Conservation (phyloP, 345 rosid species). For the Brassica napus region Da-Ae NC_063436.1:4264501-4265000, state of each 20-base stretch:
- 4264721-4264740: background rate
- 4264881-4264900: conserved; percentile 68
- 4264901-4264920: conserved; percentile 84
- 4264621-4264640: background rate
- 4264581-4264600: background rate
- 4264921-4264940: conserved; percentile 85
- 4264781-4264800: conserved; percentile 18
- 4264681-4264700: background rate
- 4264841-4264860: conserved; percentile 76
- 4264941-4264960: conserved; percentile 77
- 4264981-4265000: conserved; percentile 80
- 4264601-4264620: background rate
- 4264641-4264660: background rate
- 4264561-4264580: background rate
- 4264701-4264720: background rate
- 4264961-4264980: conserved; percentile 84
- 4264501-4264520: background rate
- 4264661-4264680: background rate
- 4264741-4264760: background rate
- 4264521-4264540: background rate
- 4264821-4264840: conserved; percentile 39
- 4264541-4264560: background rate
- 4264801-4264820: background rate
- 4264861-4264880: conserved; percentile 82
- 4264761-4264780: background rate